Percentiles rank a stretch among this genome's conserved stretches.
phyloP scores from a whole-genome alignment of 225 moss, liverwort and hornwort genomes.

The Straminergon stramineum region DNA sequence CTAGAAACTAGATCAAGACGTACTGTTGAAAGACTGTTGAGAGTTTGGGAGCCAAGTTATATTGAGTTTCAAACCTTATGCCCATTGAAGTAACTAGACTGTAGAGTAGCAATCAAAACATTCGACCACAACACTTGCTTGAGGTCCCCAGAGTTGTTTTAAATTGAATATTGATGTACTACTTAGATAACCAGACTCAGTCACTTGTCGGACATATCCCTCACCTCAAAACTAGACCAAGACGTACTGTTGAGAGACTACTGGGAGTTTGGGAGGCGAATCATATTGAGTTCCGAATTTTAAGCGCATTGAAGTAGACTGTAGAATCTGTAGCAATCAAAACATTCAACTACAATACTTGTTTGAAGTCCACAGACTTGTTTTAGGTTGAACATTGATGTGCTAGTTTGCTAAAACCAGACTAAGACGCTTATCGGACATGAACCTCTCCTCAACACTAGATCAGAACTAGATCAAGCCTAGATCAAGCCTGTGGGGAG shows the following conservation, averaged over 20 bases:
- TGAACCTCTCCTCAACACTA: background rate
- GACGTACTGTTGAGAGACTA: background rate
- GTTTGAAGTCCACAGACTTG: background rate
- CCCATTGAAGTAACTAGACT: background rate
- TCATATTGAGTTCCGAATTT: background rate
- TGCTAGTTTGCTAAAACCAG: background rate
- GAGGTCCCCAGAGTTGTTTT: background rate
- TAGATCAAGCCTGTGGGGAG: background rate
- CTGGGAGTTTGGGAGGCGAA: background rate
- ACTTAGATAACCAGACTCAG: background rate
- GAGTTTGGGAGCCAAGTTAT: background rate
- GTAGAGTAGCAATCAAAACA: background rate
- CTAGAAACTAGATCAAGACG: background rate
- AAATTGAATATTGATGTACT: background rate
- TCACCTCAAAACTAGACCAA: background rate
- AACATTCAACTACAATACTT: background rate
- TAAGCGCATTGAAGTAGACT: background rate
- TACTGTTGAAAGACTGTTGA: background rate
- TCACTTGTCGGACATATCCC: background rate
- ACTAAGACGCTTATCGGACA: background rate
- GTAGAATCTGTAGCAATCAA: background rate
- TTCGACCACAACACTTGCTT: background rate
- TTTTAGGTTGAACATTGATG: background rate
- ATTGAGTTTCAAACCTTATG: background rate
- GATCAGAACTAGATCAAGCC: background rate